phyloP scores from a whole-genome alignment of 2,329 filamentous ascomycete genomes.

The Myriosclerotinia curreyana region DNA sequence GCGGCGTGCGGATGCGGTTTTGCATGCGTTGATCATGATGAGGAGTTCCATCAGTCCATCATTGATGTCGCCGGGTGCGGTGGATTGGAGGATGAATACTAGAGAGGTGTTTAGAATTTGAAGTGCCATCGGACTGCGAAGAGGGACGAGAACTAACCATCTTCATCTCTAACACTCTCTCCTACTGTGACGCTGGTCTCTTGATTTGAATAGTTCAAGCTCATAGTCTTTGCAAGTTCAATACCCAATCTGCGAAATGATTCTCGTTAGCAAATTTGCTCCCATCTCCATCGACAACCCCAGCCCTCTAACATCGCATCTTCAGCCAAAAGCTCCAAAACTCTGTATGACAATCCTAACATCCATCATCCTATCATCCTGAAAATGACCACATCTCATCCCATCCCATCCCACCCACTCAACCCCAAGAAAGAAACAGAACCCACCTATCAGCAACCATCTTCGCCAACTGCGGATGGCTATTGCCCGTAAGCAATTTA shows the following conservation, averaged over 20 bases:
- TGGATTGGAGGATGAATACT: slow-evolving; percentile 96
- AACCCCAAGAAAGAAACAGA: background rate
- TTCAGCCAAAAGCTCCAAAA: background rate
- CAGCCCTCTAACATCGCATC: background rate
- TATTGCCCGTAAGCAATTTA: slow-evolving; percentile 73
- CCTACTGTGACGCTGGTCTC: slow-evolving; percentile 90
- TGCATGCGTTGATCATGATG: slow-evolving; percentile 97
- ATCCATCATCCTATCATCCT: background rate
- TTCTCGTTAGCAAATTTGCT: slow-evolving; percentile 7
- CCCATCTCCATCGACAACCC: slow-evolving; percentile 14
- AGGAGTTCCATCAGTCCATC: slow-evolving; percentile 97
- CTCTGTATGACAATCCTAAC: background rate
- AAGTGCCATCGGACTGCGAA: background rate
- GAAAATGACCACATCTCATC: background rate
- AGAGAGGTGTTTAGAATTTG: slow-evolving; percentile 16
- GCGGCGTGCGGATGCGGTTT: slow-evolving; percentile 77
- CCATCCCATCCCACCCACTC: background rate
- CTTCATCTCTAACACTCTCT: slow-evolving; percentile 94
- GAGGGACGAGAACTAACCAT: slow-evolving; percentile 52
- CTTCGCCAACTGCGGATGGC: slow-evolving; percentile 68
- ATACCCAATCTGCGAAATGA: slow-evolving; percentile 61
- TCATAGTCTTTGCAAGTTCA: slow-evolving; percentile 74
- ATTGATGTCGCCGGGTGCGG: slow-evolving; percentile 93
- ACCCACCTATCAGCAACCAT: slow-evolving; percentile 47
- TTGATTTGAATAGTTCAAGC: slow-evolving; percentile 81